A percentile compares a stretch with the other conserved stretches of the same genome.
These are phyloP conservation scores for Pisolithus sp. DNA, from an alignment of 768 basidiomycete species.

Conservation along the genomic window DNA sequence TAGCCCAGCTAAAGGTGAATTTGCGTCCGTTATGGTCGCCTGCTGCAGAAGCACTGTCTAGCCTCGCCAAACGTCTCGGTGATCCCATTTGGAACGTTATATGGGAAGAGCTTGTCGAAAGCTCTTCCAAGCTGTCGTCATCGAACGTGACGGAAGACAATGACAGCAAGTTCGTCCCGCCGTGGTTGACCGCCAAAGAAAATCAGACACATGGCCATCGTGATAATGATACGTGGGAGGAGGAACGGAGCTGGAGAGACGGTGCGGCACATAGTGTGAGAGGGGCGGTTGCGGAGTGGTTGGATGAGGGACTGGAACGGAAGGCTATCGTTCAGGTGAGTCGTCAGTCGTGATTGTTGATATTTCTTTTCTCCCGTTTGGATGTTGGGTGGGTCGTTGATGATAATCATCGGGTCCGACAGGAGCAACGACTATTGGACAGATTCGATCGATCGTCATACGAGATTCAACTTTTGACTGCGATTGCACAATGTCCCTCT, in stretches of 20 bases:
- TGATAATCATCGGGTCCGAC: neutral
- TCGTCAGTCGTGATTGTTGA: neutral
- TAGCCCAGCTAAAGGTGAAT: slow-evolving; percentile 91
- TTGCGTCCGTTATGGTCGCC: slow-evolving; percentile 87
- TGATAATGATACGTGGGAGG: slow-evolving; percentile 41
- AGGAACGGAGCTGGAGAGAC: slow-evolving; percentile 72
- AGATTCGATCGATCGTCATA: slow-evolving; percentile 73
- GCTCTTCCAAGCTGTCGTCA: slow-evolving; percentile 31
- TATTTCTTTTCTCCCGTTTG: too few relatives aligned
- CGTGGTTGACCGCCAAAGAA: slow-evolving; percentile 21
- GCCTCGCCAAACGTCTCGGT: slow-evolving; percentile 48
- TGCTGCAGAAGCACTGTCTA: slow-evolving; percentile 59
- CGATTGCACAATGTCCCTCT: slow-evolving; percentile 60
- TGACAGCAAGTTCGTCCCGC: slow-evolving; percentile 4
- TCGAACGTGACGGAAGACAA: neutral
- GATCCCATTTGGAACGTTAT: slow-evolving; percentile 68
- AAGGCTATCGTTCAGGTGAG: slow-evolving; percentile 32
- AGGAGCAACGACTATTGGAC: slow-evolving; percentile 39
- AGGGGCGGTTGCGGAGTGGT: slow-evolving; percentile 43
- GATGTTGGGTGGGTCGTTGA: neutral
- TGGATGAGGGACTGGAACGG: slow-evolving; percentile 25
- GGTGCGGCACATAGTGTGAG: slow-evolving; percentile 62
- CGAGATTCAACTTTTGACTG: slow-evolving; percentile 70
- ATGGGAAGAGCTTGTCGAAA: slow-evolving; percentile 42
- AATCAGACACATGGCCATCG: slow-evolving; percentile 15